phyloP scores from a whole-genome alignment of 108 stramenopile species.

The Skeletonema potamos region DNA sequence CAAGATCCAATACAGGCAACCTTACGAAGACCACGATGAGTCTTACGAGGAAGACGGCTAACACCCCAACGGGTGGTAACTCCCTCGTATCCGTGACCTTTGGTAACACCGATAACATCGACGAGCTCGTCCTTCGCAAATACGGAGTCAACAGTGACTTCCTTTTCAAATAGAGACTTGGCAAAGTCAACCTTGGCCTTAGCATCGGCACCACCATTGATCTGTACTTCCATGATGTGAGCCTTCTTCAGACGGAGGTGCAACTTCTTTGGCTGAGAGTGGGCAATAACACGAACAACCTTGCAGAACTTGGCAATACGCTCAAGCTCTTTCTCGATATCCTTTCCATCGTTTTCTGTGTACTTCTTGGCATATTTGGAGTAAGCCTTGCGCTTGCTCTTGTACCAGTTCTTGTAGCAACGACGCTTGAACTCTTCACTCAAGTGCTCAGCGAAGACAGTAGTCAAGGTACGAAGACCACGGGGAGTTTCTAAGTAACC shows the following conservation, averaged over 20 bases:
- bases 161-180: conserved; percentile 96
- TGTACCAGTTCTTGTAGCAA: conserved; percentile 99
- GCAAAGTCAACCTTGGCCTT: conserved; percentile 99
- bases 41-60: conserved; percentile 99
- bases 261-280: conserved; percentile 97
- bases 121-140: conserved; percentile 97
- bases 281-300: conserved; percentile 98
- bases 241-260: conserved; percentile 99
- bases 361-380: conserved; percentile 99
- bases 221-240: conserved; percentile 99
- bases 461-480: conserved; percentile 97
- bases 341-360: conserved; percentile 86
- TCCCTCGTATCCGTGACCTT: conserved; percentile 98
- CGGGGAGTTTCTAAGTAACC: conserved; percentile 99
- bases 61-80: conserved; percentile 99
- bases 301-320: conserved; percentile 99
- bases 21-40: conserved; percentile 99
- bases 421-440: conserved; percentile 99
- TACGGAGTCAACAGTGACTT: conserved; percentile 92
- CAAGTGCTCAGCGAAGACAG: conserved; percentile 99
- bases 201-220: conserved; percentile 96
- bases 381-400: conserved; percentile 99
- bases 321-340: conserved; percentile 94
- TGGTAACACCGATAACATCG: conserved; percentile 97
- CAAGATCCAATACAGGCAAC: conserved; percentile 99